phyloP scores from a whole-genome alignment of 202 grass and related monocot genomes.

The Tripidium arundinaceum region DNA sequence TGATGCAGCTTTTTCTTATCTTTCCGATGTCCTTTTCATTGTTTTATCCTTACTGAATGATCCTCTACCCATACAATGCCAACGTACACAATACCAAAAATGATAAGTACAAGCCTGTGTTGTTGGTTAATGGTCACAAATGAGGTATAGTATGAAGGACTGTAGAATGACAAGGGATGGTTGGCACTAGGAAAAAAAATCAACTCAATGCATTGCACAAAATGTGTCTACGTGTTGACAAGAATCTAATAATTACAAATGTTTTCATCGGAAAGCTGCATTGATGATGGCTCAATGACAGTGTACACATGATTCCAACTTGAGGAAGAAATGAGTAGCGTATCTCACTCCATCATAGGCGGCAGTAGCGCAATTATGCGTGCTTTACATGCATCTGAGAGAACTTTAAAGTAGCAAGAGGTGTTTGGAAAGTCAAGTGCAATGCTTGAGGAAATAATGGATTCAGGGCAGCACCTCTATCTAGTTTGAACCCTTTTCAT shows the following conservation, averaged over 20 bases:
- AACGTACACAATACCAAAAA: too few relatives aligned
- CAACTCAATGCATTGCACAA: neutral
- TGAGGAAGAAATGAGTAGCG: conserved; percentile 33
- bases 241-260: neutral
- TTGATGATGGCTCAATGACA: conserved; percentile 31
- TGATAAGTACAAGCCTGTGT: neutral
- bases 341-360: conserved; percentile 35
- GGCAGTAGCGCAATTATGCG: conserved; percentile 21
- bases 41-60: neutral
- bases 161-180: neutral
- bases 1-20: neutral
- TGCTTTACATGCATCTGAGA: conserved; percentile 3
- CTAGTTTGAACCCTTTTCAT: neutral
- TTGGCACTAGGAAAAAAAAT: neutral
- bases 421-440: conserved; percentile 6
- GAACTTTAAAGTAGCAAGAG: conserved; percentile 3
- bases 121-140: neutral
- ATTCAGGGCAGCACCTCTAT: neutral
- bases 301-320: conserved; percentile 6
- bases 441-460: conserved; percentile 16
- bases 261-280: neutral
- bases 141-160: neutral
- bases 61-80: neutral
- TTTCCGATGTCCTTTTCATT: neutral
- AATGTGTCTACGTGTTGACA: neutral